Conservation (phyloP, 305 asterid genomes). For the Fraxinus ornus region DNA sequence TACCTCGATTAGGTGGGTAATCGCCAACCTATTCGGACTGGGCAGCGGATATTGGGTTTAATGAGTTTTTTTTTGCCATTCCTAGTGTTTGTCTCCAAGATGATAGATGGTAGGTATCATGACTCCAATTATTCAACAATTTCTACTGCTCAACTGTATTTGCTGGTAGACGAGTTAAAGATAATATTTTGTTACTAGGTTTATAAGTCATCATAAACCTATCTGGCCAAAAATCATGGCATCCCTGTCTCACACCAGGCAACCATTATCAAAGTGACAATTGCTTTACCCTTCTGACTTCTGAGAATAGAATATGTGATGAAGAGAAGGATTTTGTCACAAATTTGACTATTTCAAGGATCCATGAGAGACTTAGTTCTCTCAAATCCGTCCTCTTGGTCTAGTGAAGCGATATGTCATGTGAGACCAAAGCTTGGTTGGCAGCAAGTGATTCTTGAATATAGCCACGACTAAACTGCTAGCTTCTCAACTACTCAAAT, state of each 20-base stretch:
- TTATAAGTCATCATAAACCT: too few species aligned
- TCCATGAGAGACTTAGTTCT: not conserved
- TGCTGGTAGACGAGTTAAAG: too few species aligned
- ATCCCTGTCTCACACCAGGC: not conserved
- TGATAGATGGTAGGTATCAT: not conserved
- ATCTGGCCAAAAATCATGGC: not conserved
- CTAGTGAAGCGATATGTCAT: not conserved
- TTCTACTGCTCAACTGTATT: not conserved
- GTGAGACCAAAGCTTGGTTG: not conserved
- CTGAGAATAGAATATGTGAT: not conserved
- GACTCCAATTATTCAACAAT: not conserved
- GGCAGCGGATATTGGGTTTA: too few species aligned
- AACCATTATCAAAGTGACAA: not conserved
- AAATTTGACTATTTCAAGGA: not conserved
- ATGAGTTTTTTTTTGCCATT: too few species aligned
- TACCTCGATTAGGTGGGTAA: too few species aligned
- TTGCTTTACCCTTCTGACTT: not conserved
- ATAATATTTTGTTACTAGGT: too few species aligned
- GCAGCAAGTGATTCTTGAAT: not conserved
- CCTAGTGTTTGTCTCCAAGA: not conserved
- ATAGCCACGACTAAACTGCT: not conserved
- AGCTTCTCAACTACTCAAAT: not conserved
- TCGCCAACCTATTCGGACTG: too few species aligned
- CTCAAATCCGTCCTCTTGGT: not conserved
- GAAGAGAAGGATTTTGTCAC: not conserved